Percentiles rank a stretch among this genome's conserved stretches.
Evolutionary conservation across 2,329 filamentous ascomycete species (phyloP).

Genomic region (Amauroascus verrucosus): DNA sequence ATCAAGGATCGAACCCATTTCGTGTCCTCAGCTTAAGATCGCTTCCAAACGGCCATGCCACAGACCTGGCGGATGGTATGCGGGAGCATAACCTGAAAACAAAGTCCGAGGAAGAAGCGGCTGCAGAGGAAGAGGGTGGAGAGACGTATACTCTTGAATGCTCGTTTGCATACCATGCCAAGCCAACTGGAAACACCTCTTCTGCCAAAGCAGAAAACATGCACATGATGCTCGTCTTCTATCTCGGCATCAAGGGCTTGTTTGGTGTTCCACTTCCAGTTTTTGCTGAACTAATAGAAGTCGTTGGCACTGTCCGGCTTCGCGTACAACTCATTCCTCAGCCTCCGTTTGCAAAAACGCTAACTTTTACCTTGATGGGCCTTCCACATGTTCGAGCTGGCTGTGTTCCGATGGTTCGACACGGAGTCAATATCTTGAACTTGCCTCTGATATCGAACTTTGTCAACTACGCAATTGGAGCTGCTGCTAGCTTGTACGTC

Average conservation of each 20-base stretch:
- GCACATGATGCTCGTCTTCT: constrained; percentile 95
- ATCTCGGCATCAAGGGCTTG: constrained; percentile 76
- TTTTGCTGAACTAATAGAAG: constrained; percentile 76
- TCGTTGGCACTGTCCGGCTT: constrained; percentile 80
- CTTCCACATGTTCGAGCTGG: constrained; percentile 79
- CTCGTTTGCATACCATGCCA: constrained; percentile 82
- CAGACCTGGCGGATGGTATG: constrained; percentile 71
- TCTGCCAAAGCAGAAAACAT: constrained; percentile 84
- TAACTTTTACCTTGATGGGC: constrained; percentile 92
- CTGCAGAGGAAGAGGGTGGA: constrained; percentile 79
- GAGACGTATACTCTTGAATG: constrained; percentile 90
- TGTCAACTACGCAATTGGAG: constrained; percentile 86
- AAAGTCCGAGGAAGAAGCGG: constrained; percentile 77
- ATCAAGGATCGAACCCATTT: constrained; percentile 82
- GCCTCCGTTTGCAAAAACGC: constrained; percentile 79
- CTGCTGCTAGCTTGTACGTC: constrained; percentile 81
- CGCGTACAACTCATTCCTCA: constrained; percentile 79
- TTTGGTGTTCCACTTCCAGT: constrained; percentile 83
- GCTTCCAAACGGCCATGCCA: constrained; percentile 69
- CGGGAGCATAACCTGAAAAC: constrained; percentile 66
- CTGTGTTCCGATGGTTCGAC: constrained; percentile 85
- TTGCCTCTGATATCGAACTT: constrained; percentile 90
- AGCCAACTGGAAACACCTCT: constrained; percentile 58
- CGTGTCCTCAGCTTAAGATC: constrained; percentile 79
- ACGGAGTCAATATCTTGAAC: constrained; percentile 82